Percentiles rank a stretch among this genome's conserved stretches.
Conservation (phyloP, 129 eudicot species). For the Flaveria trinervia region DNA sequence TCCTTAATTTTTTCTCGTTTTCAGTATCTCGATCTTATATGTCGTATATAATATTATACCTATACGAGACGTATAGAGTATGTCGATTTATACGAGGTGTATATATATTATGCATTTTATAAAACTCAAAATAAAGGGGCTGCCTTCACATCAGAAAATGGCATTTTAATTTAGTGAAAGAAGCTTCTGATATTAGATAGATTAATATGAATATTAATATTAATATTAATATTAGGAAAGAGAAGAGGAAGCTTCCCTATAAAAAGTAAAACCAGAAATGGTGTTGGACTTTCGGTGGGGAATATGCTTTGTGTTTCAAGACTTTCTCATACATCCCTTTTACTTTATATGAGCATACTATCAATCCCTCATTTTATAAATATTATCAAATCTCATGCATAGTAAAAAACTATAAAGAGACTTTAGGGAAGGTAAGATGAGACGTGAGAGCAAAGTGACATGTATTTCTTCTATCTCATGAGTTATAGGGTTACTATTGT, state of each 20-base stretch:
- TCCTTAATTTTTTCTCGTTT: too few relatives aligned
- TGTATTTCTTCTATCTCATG: too few relatives aligned
- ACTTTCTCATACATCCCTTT: slow-evolving; percentile 12
- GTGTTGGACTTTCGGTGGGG: slow-evolving; percentile 35
- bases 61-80: too few relatives aligned
- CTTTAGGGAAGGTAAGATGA: too few relatives aligned
- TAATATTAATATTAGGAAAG: not conserved
- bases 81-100: too few relatives aligned
- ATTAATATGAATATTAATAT: not conserved
- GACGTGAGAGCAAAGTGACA: too few relatives aligned
- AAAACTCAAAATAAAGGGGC: not conserved
- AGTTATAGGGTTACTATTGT: too few relatives aligned
- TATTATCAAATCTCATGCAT: not conserved
- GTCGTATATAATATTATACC: too few relatives aligned
- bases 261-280: not conserved
- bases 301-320: slow-evolving; percentile 35
- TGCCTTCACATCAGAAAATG: not conserved
- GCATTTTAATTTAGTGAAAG: not conserved
- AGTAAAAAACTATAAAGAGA: too few relatives aligned
- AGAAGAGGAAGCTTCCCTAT: slow-evolving; percentile 16
- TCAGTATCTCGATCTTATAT: too few relatives aligned
- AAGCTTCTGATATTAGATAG: slow-evolving; percentile 12
- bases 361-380: slow-evolving; percentile 9
- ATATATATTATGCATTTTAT: too few relatives aligned
- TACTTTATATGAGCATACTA: slow-evolving; percentile 1